phyloP scores from a whole-genome alignment of 768 basidiomycete genomes.

The Gelatoporia subvermispora region DNA sequence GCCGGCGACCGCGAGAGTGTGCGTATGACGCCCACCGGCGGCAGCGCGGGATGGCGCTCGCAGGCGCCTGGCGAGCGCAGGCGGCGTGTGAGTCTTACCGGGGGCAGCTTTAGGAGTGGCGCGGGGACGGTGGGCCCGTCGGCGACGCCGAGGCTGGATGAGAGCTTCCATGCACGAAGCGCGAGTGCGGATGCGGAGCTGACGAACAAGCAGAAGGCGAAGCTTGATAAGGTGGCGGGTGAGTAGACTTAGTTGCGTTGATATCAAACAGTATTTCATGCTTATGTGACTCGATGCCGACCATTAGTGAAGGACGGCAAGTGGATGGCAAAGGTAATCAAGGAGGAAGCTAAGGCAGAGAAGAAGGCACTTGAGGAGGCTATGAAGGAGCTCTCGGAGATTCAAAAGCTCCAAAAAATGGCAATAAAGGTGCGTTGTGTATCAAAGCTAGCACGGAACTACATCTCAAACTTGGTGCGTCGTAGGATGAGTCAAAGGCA shows the following conservation, averaged over 20 bases:
- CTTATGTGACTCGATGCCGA: no score
- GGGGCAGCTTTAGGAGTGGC: slow-evolving; percentile 46
- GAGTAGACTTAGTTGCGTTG: slow-evolving; percentile 11
- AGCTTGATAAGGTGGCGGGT: slow-evolving; percentile 52
- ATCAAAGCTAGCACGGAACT: background rate
- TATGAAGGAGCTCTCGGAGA: slow-evolving; percentile 56
- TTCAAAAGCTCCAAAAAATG: slow-evolving; percentile 68
- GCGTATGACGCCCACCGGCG: slow-evolving; percentile 10
- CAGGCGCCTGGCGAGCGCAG: background rate
- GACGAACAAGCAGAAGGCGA: slow-evolving; percentile 45
- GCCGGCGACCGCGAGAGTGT: slow-evolving; percentile 11
- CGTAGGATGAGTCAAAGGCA: slow-evolving; percentile 54
- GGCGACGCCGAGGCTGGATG: slow-evolving; percentile 37
- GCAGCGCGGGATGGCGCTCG: slow-evolving; percentile 1
- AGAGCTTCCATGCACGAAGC: slow-evolving; percentile 32
- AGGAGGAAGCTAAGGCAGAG: slow-evolving; percentile 63
- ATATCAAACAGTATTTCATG: background rate
- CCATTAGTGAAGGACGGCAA: slow-evolving; percentile 52
- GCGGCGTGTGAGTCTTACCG: slow-evolving; percentile 16
- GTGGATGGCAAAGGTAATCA: slow-evolving; percentile 64
- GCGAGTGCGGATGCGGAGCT: slow-evolving; percentile 44
- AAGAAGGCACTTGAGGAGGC: slow-evolving; percentile 55
- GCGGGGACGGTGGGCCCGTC: slow-evolving; percentile 48
- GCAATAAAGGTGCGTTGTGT: slow-evolving; percentile 47
- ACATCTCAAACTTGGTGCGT: background rate